Evolutionary conservation across 306 rosid species (phyloP), one percentile per base, ranked within the genome.

Genomic region (Amphicarpaea edgeworthii): DNA sequence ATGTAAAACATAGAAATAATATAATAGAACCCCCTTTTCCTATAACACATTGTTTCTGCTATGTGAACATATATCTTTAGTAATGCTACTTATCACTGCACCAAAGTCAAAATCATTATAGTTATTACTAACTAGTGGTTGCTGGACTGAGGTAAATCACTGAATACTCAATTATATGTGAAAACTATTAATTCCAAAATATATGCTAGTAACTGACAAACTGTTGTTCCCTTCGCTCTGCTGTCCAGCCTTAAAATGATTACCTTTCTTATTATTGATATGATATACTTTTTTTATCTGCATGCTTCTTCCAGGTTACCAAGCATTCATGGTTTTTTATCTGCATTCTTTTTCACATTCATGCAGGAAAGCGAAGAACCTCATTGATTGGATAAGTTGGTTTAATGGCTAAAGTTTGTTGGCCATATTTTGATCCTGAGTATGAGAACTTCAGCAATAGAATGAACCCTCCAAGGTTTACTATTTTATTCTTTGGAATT

Each of bases 371-470:
- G 83, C n/a, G 7, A 32, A 70, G 67, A 70, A 40, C 42, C 21
- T 2, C 41, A 68, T 81, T 67, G 38, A 64, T 68, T 41, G 75
- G 15, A 50, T 67, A 82, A 76, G 21, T 66, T 45, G 23, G 37
- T 37, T 77, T 32, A 72, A 88, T 90, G 96, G 88, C 86, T 59
- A 83, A 62, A 76, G 93, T 90, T 81, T 88, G 93, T 68, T 87
- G 86, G 92, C 96, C 96, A 63, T 92, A 92, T 81, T 90, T 92
- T 84, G 96, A 92, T 87, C 97, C 96, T 3, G 97, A 90, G 71
- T 92, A 90, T 54, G 96, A 92, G 83, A 90, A 87, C 88, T 83
- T 92, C 72, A 92, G 83, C 92, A 84, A 80, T 70, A 85, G 90
- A 83, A 88, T 92, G 83, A 92, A 92, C 65, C 96, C 97, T 30